Percentiles rank a stretch among this genome's conserved stretches.
phyloP scores from a whole-genome alignment of 495 filamentous ascomycete species.

The Penicillium riverlandense region DNA sequence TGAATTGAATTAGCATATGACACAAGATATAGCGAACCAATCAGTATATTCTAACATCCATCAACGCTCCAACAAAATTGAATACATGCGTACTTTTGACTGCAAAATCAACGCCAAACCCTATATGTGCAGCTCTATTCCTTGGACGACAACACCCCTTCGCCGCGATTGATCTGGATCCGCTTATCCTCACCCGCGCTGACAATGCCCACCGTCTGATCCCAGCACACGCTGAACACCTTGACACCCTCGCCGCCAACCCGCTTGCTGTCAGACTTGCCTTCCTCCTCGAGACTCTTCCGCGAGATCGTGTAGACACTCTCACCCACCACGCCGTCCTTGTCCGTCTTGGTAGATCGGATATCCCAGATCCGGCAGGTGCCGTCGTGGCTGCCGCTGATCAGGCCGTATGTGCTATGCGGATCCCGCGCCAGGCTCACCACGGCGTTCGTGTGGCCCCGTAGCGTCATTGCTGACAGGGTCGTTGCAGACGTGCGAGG shows the following conservation, averaged over 20 bases:
- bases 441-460: constrained; percentile 84
- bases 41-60: neutral
- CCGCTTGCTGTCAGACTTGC: constrained; percentile 41
- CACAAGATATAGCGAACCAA: neutral
- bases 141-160: constrained; percentile 36
- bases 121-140: constrained; percentile 29
- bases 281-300: constrained; percentile 51
- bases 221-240: constrained; percentile 89
- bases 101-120: constrained; percentile 16
- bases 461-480: constrained; percentile 76
- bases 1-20: neutral
- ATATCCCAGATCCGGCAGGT: constrained; percentile 92
- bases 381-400: constrained; percentile 80
- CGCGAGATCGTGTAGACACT: constrained; percentile 75
- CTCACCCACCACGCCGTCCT: constrained; percentile 64
- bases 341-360: constrained; percentile 59
- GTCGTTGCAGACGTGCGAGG: constrained; percentile 67
- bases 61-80: neutral
- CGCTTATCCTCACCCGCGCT: constrained; percentile 87
- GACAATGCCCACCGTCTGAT: constrained; percentile 75
- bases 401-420: constrained; percentile 68
- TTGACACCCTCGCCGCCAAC: constrained; percentile 72
- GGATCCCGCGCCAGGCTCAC: constrained; percentile 62
- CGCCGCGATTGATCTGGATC: constrained; percentile 80
- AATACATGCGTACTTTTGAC: too few relatives aligned